Base-by-base conservation (phyloP, 257 asterid genomes). In the Ligustrum vulgare region DNA sequence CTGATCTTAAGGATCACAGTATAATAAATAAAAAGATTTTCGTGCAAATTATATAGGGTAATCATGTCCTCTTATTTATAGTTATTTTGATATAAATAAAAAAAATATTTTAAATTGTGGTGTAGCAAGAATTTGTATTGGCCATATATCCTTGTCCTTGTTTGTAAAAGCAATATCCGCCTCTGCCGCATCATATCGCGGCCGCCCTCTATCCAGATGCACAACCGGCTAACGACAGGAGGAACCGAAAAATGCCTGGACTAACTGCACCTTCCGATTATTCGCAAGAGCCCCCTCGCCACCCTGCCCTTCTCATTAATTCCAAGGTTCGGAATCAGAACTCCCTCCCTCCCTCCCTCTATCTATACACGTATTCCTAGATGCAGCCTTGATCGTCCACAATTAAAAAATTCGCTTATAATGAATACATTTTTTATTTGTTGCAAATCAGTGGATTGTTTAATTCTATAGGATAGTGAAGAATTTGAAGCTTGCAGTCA, bases 241-340 rank as follows among this genome's bases (percentile, higher is more conserved):
- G 7, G 67, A 60, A 60, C 67, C 10, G 34, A 60, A 76, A 73
- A 12, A 94, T 94, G 98, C 98, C 98, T 3, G 98, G 98, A 70
- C 62, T 89, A 25, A 79, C 43, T 20, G 98, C 84, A 41, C 98
- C 98, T 25, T 90, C 95, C 22, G 93, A 94, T 87, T 94, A 94
- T 65, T 78, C 84, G 28, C 86, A 83, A 67, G 98, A 94, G 72
- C 98, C 98, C 58, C 79, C 84, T 66, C 98, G 98, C 41, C 96
- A 94, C 71, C 93, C 93, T 79, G 74, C 77, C 43, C 98, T 94
- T 74, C 77, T 75, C 1, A 77, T 94, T 74, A 94, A 94, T 84
- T 36, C 98, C 82, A 89, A 87, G 98, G 98, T 87, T 74, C 15
- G 35, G 13, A 20, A 58, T 2, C 8, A 20, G 13, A 58, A 8